These are phyloP conservation scores for Talaromyces piceae DNA, from an alignment of 2,329 filamentous ascomycete species.

Conservation along the genomic window DNA sequence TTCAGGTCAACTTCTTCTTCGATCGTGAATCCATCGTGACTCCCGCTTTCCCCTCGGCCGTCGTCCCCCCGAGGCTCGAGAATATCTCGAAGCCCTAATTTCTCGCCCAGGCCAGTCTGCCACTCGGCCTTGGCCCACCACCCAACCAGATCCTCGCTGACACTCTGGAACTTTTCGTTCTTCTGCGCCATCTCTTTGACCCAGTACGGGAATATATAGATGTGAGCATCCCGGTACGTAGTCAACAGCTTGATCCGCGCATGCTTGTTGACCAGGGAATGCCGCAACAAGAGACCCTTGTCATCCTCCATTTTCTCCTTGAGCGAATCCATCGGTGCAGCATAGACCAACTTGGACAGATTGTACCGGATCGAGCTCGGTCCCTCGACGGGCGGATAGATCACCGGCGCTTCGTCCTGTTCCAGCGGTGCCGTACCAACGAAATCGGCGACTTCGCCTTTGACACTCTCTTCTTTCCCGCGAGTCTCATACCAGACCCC, in stretches of 20 bases:
- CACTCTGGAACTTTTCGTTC: conserved; percentile 76
- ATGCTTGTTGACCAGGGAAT: conserved; percentile 67
- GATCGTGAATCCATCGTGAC: conserved; percentile 32
- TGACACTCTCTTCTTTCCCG: conserved; percentile 61
- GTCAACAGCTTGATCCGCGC: conserved; percentile 72
- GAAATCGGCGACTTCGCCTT: conserved; percentile 90
- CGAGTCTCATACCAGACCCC: conserved; percentile 90
- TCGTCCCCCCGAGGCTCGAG: conserved; percentile 40
- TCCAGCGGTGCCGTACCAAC: conserved; percentile 67
- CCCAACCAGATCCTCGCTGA: conserved; percentile 84
- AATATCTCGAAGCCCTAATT: conserved; percentile 64
- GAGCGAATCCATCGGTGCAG: conserved; percentile 80
- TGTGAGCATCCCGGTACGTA: conserved; percentile 81
- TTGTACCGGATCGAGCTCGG: conserved; percentile 58
- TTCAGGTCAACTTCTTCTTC: conserved; percentile 51
- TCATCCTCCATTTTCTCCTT: conserved; percentile 74
- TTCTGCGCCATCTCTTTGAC: conserved; percentile 72
- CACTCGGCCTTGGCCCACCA: conserved; percentile 95
- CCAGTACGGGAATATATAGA: conserved; percentile 93
- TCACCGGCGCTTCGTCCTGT: conserved; percentile 40
- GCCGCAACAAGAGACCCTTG: conserved; percentile 60
- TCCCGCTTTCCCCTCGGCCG: conserved; percentile 30
- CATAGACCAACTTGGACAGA: conserved; percentile 73
- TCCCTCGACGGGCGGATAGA: conserved; percentile 45
- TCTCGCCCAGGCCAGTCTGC: conserved; percentile 73